Evolutionary conservation across 352 stramenopile species (phyloP).

Genomic region (Pythium guiyangense): DNA sequence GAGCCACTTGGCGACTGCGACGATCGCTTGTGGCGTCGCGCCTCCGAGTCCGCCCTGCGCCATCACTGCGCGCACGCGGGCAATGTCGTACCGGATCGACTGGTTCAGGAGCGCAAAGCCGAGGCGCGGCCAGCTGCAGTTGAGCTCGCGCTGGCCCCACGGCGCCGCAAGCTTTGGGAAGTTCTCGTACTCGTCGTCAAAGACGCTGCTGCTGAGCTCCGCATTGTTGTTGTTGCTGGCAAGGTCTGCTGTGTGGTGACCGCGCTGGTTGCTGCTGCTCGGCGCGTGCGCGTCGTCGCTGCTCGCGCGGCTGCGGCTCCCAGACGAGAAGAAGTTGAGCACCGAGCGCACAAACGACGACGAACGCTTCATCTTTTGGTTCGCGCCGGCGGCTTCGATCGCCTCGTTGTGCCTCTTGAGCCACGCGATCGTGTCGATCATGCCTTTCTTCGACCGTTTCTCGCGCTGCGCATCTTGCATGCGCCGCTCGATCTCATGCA

Average conservation of each 20-base stretch:
- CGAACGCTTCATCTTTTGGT: slow-evolving; percentile 41
- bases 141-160: no score
- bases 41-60: no score
- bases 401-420: slow-evolving; percentile 55
- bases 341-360: slow-evolving; percentile 61
- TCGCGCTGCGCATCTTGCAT: slow-evolving; percentile 12
- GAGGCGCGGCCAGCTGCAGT: no score
- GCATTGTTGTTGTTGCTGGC: slow-evolving; percentile 9
- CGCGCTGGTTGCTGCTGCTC: slow-evolving; percentile 1
- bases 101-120: no score
- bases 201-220: slow-evolving; percentile 5
- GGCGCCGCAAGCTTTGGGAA: slow-evolving; percentile 24
- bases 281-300: slow-evolving; percentile 10
- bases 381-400: slow-evolving; percentile 19
- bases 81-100: no score
- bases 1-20: no score
- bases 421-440: slow-evolving; percentile 67
- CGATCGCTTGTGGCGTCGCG: no score
- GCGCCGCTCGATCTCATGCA: slow-evolving; percentile 13
- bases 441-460: slow-evolving; percentile 28
- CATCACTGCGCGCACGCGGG: no score
- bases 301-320: slow-evolving; percentile 1
- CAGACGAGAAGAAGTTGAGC: slow-evolving; percentile 37
- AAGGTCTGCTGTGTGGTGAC: no score
- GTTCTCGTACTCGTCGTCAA: slow-evolving; percentile 15